A percentile compares a stretch with the other conserved stretches of the same genome.
Evolutionary conservation across 176 grass and related monocot genomes (phyloP).

Genomic region (Lolium perenne): DNA sequence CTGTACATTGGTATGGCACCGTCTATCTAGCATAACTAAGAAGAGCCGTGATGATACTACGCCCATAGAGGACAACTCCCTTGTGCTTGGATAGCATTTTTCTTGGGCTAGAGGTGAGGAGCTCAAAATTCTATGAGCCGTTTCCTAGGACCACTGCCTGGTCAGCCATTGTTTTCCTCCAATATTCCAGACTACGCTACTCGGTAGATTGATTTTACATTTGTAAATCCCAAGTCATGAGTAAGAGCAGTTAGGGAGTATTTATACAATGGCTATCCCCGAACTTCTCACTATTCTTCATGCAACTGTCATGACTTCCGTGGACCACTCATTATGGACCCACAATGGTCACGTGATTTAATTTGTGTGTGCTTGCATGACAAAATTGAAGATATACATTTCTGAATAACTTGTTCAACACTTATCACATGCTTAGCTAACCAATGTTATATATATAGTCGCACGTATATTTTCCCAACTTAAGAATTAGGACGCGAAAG

Average conservation of each 20-base stretch:
- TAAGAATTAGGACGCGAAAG: neutral
- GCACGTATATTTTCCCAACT: neutral
- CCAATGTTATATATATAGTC: neutral
- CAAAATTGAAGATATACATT: neutral
- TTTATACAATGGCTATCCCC: neutral
- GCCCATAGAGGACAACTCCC: too few species aligned
- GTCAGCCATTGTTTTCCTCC: neutral
- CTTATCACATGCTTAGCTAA: neutral
- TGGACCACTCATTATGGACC: neutral
- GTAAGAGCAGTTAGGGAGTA: neutral
- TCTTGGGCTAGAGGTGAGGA: too few species aligned
- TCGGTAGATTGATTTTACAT: neutral
- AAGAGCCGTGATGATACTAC: too few species aligned
- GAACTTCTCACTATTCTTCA: neutral
- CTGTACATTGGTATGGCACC: too few species aligned
- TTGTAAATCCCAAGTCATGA: neutral
- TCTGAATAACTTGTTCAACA: neutral
- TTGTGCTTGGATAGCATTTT: too few species aligned
- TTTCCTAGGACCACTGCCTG: neutral
- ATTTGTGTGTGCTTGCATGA: neutral
- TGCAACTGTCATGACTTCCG: neutral
- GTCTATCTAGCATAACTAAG: neutral
- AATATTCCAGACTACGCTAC: neutral
- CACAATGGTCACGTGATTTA: neutral
- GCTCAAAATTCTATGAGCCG: too few species aligned